Conservation (phyloP, 2,329 filamentous ascomycete species). For the Hymenoscyphus albidus region DNA sequence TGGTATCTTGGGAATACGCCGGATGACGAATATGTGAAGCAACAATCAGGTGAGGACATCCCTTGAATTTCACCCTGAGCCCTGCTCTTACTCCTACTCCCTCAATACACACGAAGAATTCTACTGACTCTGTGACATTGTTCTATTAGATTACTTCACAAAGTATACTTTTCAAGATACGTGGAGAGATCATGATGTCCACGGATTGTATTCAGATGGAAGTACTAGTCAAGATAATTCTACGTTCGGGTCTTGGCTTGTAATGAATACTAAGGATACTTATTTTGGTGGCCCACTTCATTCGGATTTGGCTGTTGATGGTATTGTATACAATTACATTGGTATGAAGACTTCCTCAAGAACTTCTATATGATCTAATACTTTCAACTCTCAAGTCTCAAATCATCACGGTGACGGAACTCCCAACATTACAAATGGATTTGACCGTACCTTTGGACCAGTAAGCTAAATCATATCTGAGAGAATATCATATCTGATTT, state of each 20-base stretch:
- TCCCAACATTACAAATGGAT: slow-evolving; percentile 61
- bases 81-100: no score
- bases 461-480: slow-evolving; percentile 11
- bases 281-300: slow-evolving; percentile 60
- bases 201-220: slow-evolving; percentile 53
- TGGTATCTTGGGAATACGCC: slow-evolving; percentile 56
- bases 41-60: slow-evolving; percentile 38
- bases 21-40: slow-evolving; percentile 50
- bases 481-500: background rate
- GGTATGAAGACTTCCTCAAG: slow-evolving; percentile 21
- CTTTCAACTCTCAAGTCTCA: slow-evolving; percentile 39
- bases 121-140: no score
- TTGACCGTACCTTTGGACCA: slow-evolving; percentile 62
- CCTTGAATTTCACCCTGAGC: no score
- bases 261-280: slow-evolving; percentile 61
- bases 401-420: slow-evolving; percentile 62
- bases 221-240: slow-evolving; percentile 46
- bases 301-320: slow-evolving; percentile 60
- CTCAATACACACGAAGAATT: no score
- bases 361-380: background rate
- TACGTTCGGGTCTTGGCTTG: slow-evolving; percentile 58
- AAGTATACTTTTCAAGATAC: slow-evolving; percentile 61
- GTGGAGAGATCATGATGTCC: slow-evolving; percentile 55
- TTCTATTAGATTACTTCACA: slow-evolving; percentile 53
- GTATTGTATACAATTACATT: slow-evolving; percentile 63